These are phyloP conservation scores for Penicillium sp. DNA, from an alignment of 2,329 filamentous ascomycete genomes.

Conservation along the genomic window DNA sequence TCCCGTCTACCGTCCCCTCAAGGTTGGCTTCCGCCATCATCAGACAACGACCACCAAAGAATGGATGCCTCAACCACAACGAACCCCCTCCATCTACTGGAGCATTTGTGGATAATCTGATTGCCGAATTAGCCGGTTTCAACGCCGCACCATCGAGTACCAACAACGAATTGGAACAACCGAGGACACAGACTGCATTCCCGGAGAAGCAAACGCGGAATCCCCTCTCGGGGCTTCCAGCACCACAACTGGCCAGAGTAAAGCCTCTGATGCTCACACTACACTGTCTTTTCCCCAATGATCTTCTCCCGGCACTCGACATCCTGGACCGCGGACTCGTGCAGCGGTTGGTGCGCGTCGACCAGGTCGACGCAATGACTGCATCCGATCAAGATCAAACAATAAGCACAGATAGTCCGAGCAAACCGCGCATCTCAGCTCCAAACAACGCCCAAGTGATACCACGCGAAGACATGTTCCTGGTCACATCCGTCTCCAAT, in stretches of 20 bases:
- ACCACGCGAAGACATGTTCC: slow-evolving; percentile 45
- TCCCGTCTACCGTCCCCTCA: background rate
- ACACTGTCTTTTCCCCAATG: slow-evolving; percentile 76
- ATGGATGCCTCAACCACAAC: slow-evolving; percentile 5
- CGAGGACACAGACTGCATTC: slow-evolving; percentile 1
- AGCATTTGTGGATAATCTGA: slow-evolving; percentile 24
- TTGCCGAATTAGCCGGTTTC: slow-evolving; percentile 18
- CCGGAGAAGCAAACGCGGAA: slow-evolving; percentile 10
- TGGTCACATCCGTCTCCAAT: slow-evolving; percentile 58
- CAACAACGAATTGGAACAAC: slow-evolving; percentile 3
- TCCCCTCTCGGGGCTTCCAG: slow-evolving; percentile 24
- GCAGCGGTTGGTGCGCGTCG: slow-evolving; percentile 44
- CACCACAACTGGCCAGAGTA: slow-evolving; percentile 22
- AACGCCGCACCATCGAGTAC: background rate
- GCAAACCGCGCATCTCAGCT: background rate
- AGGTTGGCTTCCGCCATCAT: background rate
- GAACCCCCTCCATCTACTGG: slow-evolving; percentile 3
- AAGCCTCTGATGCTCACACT: slow-evolving; percentile 67
- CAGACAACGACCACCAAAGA: background rate
- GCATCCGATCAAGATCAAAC: slow-evolving; percentile 1
- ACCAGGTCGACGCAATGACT: slow-evolving; percentile 4
- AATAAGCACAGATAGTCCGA: background rate
- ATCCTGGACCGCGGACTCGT: slow-evolving; percentile 75
- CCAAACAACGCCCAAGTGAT: background rate
- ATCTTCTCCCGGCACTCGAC: slow-evolving; percentile 79